These are phyloP conservation scores for Clarireedia sp. DNA, from an alignment of 2,329 filamentous ascomycete species.

Conservation along the genomic window DNA sequence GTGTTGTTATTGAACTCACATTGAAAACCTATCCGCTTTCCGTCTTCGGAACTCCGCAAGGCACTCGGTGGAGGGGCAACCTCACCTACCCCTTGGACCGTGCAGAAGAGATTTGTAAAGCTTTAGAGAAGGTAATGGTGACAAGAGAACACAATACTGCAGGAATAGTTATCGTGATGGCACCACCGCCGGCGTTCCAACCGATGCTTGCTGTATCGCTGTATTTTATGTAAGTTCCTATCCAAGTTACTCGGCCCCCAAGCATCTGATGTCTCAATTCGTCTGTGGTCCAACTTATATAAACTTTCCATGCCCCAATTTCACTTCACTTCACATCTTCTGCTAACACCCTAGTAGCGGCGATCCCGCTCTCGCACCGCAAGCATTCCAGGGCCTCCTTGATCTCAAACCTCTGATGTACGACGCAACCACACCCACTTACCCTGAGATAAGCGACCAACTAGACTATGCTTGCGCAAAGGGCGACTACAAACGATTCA, in stretches of 20 bases:
- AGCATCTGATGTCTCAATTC: too few species aligned
- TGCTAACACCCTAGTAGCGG: not conserved
- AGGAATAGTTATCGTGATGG: not conserved
- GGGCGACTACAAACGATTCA: not conserved
- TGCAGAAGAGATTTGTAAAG: not conserved
- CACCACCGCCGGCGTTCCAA: not conserved
- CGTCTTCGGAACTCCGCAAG: not conserved
- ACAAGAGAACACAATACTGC: not conserved
- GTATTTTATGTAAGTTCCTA: not conserved
- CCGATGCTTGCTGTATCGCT: not conserved
- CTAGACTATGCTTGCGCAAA: not conserved
- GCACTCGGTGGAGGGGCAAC: not conserved
- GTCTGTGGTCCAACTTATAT: too few species aligned
- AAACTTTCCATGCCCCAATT: too few species aligned
- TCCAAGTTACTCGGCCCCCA: too few species aligned
- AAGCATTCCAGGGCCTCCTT: not conserved
- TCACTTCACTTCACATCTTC: too few species aligned
- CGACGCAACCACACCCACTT: not conserved
- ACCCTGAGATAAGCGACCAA: not conserved
- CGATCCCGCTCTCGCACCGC: not conserved
- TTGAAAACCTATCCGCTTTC: not conserved
- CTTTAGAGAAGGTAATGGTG: not conserved
- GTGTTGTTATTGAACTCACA: not conserved
- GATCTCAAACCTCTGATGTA: not conserved
- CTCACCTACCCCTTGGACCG: not conserved